These are phyloP conservation scores for Penicillium nordicum DNA, from an alignment of 2,329 filamentous ascomycete species.

Conservation along the genomic window DNA sequence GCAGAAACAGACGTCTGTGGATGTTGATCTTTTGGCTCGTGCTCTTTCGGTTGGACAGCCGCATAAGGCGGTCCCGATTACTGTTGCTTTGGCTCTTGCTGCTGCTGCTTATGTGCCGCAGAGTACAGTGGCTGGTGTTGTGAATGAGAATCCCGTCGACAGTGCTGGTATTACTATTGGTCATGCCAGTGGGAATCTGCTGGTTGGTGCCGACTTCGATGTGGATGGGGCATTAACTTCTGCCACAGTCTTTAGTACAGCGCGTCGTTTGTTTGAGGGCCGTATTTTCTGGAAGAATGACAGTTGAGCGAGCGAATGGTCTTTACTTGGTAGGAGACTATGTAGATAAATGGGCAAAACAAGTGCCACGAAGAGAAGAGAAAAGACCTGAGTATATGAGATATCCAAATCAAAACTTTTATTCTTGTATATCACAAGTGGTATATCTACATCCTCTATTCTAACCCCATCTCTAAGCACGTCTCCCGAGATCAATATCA, in stretches of 20 bases:
- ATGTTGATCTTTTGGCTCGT: slow-evolving; percentile 45
- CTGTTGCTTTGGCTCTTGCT: slow-evolving; percentile 51
- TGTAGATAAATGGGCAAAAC: background rate
- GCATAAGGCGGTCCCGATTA: slow-evolving; percentile 56
- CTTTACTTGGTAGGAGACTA: too few species aligned
- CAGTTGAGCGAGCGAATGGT: background rate
- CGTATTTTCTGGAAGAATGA: slow-evolving; percentile 41
- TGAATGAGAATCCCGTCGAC: slow-evolving; percentile 23
- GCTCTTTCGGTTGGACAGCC: slow-evolving; percentile 56
- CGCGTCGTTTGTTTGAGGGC: slow-evolving; percentile 49
- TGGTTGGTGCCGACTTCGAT: slow-evolving; percentile 44
- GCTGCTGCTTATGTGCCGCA: slow-evolving; percentile 48
- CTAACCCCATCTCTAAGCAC: slow-evolving; percentile 15
- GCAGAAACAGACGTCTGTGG: slow-evolving; percentile 31
- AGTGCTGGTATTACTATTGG: slow-evolving; percentile 40
- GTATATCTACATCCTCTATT: slow-evolving; percentile 4
- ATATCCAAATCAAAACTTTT: slow-evolving; percentile 1
- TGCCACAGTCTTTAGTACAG: slow-evolving; percentile 49
- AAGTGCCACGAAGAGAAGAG: background rate
- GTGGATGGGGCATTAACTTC: slow-evolving; percentile 32
- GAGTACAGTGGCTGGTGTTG: slow-evolving; percentile 37
- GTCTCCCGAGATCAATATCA: slow-evolving; percentile 42
- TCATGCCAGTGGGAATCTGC: slow-evolving; percentile 48
- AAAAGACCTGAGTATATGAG: background rate
- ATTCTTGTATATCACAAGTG: slow-evolving; percentile 6